Percentiles rank a stretch among this genome's conserved stretches.
phyloP scores from a whole-genome alignment of 495 filamentous ascomycete species.

The Penicillium salamii region DNA sequence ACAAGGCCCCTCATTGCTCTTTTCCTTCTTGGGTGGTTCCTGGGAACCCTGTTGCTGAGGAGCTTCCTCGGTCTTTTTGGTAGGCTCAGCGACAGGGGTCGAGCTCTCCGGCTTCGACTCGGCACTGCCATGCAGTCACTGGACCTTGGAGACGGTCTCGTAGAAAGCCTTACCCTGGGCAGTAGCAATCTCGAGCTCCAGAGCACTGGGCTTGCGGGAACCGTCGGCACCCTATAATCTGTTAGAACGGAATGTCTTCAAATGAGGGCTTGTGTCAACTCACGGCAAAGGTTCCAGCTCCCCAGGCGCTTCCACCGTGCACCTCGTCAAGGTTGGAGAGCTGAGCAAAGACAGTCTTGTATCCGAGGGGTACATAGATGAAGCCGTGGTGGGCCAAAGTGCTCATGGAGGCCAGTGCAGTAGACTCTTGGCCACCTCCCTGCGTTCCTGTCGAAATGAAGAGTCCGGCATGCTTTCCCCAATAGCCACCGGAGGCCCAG shows the following conservation, averaged over 20 bases:
- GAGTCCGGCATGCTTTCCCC: conserved; percentile 88
- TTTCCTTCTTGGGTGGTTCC: conserved; percentile 33
- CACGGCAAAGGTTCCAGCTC: conserved; percentile 88
- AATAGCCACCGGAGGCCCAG: conserved; percentile 70
- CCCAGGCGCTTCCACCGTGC: conserved; percentile 87
- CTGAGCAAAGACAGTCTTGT: conserved; percentile 70
- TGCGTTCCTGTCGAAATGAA: conserved; percentile 81
- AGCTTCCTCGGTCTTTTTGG: conserved; percentile 20
- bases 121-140: conserved; percentile 76
- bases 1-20: conserved; percentile 58
- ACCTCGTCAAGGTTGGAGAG: conserved; percentile 70
- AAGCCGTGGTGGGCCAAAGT: conserved; percentile 93
- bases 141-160: conserved; percentile 69
- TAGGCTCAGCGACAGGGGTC: conserved; percentile 24
- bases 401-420: conserved; percentile 75
- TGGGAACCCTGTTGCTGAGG: conserved; percentile 27
- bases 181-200: conserved; percentile 75
- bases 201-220: conserved; percentile 69
- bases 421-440: conserved; percentile 94
- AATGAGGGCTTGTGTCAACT: conserved; percentile 17
- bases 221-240: conserved; percentile 58
- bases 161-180: conserved; percentile 88
- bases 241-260: neutral
- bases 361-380: conserved; percentile 92
- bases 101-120: conserved; percentile 31